Evolutionary conservation across 805 yeast species (phyloP).

Genomic region (Kodamaea jinghongensis): DNA sequence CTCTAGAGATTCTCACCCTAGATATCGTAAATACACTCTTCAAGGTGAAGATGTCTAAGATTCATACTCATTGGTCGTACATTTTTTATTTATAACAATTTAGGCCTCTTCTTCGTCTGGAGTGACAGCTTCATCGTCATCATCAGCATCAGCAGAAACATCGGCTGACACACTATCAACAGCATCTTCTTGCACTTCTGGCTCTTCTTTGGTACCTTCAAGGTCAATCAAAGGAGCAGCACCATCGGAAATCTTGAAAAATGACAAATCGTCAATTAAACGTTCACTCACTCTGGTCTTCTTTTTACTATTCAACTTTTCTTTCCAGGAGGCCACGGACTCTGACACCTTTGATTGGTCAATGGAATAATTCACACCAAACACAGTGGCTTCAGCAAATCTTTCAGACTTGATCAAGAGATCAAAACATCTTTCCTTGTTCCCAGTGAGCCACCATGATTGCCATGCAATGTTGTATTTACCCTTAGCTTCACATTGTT

Average conservation of each 20-base stretch:
- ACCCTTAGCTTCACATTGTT: conserved; percentile 66
- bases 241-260: conserved; percentile 17
- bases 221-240: conserved; percentile 16
- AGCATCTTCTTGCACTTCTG: conserved; percentile 30
- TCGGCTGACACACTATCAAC: conserved; percentile 4
- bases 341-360: conserved; percentile 39
- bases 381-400: conserved; percentile 79
- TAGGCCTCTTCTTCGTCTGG: conserved; percentile 18
- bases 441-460: conserved; percentile 84
- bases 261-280: conserved; percentile 43
- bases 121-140: conserved; percentile 17
- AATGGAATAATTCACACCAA: conserved; percentile 67
- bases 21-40: no score
- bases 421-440: conserved; percentile 58
- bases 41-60: conserved; percentile 12
- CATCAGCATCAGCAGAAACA: conserved; percentile 12
- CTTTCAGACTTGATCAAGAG: conserved; percentile 68
- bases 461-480: conserved; percentile 89
- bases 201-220: conserved; percentile 10
- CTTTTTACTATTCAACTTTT: conserved; percentile 47
- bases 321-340: conserved; percentile 67
- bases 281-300: conserved; percentile 61
- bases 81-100: conserved; percentile 2
- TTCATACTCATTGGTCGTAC: conserved; percentile 1
- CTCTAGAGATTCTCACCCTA: no score